These are phyloP conservation scores for Alternaria alternata DNA, from an alignment of 2,329 filamentous ascomycete genomes.

Conservation along the genomic window DNA sequence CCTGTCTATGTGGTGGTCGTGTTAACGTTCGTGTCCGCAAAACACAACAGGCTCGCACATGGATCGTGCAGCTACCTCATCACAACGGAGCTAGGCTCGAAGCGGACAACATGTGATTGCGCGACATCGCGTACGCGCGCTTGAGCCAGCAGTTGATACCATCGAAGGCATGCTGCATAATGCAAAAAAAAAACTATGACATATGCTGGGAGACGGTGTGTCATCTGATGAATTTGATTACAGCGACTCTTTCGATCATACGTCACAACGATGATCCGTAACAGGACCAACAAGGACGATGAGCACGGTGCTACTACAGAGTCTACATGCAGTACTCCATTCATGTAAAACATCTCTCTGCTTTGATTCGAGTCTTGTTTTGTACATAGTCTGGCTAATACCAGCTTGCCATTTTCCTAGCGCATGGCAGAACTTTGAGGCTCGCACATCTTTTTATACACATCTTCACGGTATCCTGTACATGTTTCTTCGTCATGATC, in stretches of 20 bases:
- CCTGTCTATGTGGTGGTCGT: neutral
- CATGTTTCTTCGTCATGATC: neutral
- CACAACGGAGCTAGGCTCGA: neutral
- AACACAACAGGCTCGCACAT: neutral
- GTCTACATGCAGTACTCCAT: neutral
- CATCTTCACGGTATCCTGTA: neutral
- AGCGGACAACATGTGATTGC: neutral
- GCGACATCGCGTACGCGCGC: neutral
- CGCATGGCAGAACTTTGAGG: neutral
- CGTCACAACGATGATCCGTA: neutral
- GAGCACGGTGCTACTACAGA: neutral
- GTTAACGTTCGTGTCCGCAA: neutral
- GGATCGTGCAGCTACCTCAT: neutral
- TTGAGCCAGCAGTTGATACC: neutral
- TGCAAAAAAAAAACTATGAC: too few species aligned
- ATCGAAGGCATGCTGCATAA: neutral
- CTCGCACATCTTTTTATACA: neutral
- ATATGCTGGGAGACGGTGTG: neutral
- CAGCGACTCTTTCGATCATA: neutral
- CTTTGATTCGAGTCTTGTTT: neutral
- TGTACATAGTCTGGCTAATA: neutral
- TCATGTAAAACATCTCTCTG: neutral
- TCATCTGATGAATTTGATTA: neutral
- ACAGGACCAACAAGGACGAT: neutral
- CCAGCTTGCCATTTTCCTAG: neutral